Base-by-base conservation (phyloP, 2,329 filamentous ascomycete species). In the Ophiostoma novo-ulmi region DNA sequence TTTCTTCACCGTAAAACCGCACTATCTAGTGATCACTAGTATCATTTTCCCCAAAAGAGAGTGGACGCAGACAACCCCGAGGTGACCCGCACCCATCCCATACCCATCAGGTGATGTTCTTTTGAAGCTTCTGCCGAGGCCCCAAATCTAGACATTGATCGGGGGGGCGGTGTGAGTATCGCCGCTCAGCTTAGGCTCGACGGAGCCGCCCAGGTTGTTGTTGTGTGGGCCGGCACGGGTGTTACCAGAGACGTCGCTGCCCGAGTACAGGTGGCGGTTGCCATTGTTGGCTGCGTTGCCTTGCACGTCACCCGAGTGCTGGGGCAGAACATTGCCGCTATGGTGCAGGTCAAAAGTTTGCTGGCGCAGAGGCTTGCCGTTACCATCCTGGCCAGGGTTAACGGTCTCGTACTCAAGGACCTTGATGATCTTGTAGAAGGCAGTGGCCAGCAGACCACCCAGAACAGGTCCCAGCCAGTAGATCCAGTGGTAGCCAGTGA, bases 381-480 rank as follows among this genome's bases (percentile, higher is more conserved):
- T 67, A 36, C 70, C 72, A 38, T 86, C 84, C 74, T 85, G 84
- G 8, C 81, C 82, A 0, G 81, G 81, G 74, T 86, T 85, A 70
- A 80, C 80, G 14, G 79, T 82, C 74, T 83, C 78, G 75, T 86
- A 87, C 70, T 86, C 81, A 41, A 87, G 78, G 39, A 78, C 76
- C 75, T 85, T 85, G 70, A 88, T 78, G 3, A 84, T 73, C 71
- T 80, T 81, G 78, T 86, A 88, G 26, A 85, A 80, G 8, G 72
- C 78, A n/a, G 79, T 82, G 1, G 85, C 84, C 17, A 87, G 75
- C 6, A 84, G 68, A 0, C 82, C 75, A 0, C 86, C 86, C 68
- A 85, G 77, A 11, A 82, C 77, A 1, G 86, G 85, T 0, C 85
- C 85, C 13, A 87, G 74, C 81, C 83, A 85, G 78, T 85, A 86